Percentiles rank a stretch among this genome's conserved stretches.
Evolutionary conservation across 495 filamentous ascomycete species (phyloP).

Genomic region (Talaromyces proteolyticus): DNA sequence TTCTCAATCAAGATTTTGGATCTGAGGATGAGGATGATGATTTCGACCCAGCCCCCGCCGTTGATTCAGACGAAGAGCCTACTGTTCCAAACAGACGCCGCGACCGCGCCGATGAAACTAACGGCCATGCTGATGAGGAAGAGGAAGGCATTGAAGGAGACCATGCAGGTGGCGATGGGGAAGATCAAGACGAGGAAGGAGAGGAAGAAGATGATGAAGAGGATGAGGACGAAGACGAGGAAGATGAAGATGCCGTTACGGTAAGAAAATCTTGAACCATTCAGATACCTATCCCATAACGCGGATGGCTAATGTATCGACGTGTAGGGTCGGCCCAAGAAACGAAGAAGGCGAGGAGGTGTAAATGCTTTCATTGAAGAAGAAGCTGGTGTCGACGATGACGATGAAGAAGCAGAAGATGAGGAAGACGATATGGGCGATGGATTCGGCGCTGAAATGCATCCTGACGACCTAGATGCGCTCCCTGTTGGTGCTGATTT

Average conservation of each 20-base stretch:
- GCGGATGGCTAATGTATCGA: conserved; percentile 5
- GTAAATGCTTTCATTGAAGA: conserved; percentile 86
- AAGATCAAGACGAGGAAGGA: conserved; percentile 36
- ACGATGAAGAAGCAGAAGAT: conserved; percentile 87
- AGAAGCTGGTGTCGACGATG: conserved; percentile 93
- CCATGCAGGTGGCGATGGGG: conserved; percentile 44
- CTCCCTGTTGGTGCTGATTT: conserved; percentile 70
- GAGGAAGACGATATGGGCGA: conserved; percentile 80
- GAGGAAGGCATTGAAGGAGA: conserved; percentile 41
- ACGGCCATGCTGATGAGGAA: conserved; percentile 37
- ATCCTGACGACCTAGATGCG: conserved; percentile 84
- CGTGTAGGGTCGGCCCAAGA: conserved; percentile 64
- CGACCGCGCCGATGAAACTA: conserved; percentile 24
- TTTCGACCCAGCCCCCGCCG: conserved; percentile 68
- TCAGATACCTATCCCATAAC: conserved; percentile 2
- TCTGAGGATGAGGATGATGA: conserved; percentile 78
- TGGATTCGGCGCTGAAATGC: conserved; percentile 76
- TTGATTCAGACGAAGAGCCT: conserved; percentile 64
- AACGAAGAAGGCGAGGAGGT: conserved; percentile 63
- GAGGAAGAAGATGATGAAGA: conserved; percentile 44
- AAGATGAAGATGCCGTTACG: conserved; percentile 55
- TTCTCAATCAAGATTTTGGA: conserved; percentile 53
- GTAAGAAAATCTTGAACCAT: conserved; percentile 24
- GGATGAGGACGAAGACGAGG: conserved; percentile 49
- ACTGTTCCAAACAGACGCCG: conserved; percentile 33